Percentiles rank a stretch among this genome's conserved stretches.
Conservation (phyloP, 169 alveolate species). For the Eimeria falciformis region DNA sequence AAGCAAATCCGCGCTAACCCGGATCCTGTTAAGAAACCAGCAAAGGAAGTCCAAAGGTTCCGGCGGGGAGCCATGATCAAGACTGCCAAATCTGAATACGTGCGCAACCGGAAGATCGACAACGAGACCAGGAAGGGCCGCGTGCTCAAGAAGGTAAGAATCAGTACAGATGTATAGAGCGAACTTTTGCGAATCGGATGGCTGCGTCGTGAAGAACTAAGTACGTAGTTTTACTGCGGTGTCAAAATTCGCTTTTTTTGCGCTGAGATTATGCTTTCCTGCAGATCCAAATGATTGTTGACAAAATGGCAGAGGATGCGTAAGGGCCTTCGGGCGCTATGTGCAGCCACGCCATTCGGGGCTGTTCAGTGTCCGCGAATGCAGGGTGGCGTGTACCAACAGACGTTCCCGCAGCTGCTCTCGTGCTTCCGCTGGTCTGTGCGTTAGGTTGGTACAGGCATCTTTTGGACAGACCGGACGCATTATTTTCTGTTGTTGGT, state of each 20-base stretch:
- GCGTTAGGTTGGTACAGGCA: no score
- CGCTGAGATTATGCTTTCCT: background rate
- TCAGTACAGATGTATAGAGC: background rate
- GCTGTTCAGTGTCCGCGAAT: no score
- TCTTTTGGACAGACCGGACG: no score
- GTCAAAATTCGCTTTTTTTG: background rate
- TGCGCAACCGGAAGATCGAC: conserved; percentile 93
- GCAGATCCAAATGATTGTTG: conserved; percentile 60
- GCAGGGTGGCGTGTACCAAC: no score
- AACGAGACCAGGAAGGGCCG: conserved; percentile 95
- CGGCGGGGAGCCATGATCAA: conserved; percentile 90
- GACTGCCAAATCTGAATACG: conserved; percentile 94
- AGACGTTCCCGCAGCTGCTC: no score
- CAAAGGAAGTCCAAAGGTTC: conserved; percentile 84
- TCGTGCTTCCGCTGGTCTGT: no score
- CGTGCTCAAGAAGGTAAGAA: conserved; percentile 93
- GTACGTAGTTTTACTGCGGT: no score
- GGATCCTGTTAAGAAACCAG: conserved; percentile 88
- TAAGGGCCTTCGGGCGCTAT: background rate
- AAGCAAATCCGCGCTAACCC: conserved; percentile 98
- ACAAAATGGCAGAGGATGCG: conserved; percentile 51
- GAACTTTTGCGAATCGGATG: no score
- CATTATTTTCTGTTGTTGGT: no score
- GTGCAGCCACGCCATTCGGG: no score
- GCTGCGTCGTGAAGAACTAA: no score